phyloP scores from a whole-genome alignment of 306 rosid genomes.

The Luffa acutangula region DNA sequence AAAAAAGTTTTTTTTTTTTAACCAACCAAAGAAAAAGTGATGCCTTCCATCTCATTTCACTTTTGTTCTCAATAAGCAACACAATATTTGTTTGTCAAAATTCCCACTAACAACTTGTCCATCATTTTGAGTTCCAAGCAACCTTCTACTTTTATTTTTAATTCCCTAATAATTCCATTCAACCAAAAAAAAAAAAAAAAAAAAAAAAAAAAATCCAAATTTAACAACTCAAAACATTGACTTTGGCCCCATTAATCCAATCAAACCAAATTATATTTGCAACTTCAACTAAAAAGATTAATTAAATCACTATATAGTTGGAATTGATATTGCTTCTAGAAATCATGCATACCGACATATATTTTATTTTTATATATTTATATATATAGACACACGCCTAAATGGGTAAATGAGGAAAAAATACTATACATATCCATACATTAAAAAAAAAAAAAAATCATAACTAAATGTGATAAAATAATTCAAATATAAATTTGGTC shows the following conservation, averaged over 20 bases:
- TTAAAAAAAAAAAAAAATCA: too few relatives aligned
- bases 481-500: background rate
- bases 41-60: background rate
- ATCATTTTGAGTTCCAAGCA: background rate
- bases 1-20: background rate
- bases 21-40: background rate
- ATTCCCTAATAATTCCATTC: background rate
- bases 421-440: too few relatives aligned
- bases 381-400: too few relatives aligned
- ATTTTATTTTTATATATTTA: too few relatives aligned
- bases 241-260: background rate
- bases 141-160: background rate
- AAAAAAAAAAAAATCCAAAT: background rate
- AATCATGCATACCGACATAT: too few relatives aligned
- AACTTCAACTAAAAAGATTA: background rate
- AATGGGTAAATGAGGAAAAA: too few relatives aligned
- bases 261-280: background rate
- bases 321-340: background rate
- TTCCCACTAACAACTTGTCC: background rate
- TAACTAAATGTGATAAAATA: too few relatives aligned
- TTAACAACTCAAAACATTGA: background rate
- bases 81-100: background rate
- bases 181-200: background rate
- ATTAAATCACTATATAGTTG: too few relatives aligned
- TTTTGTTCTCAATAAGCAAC: background rate